Conservation (phyloP, 192 early-diverging fungal species). For the Haplosporangium gracile region DNA sequence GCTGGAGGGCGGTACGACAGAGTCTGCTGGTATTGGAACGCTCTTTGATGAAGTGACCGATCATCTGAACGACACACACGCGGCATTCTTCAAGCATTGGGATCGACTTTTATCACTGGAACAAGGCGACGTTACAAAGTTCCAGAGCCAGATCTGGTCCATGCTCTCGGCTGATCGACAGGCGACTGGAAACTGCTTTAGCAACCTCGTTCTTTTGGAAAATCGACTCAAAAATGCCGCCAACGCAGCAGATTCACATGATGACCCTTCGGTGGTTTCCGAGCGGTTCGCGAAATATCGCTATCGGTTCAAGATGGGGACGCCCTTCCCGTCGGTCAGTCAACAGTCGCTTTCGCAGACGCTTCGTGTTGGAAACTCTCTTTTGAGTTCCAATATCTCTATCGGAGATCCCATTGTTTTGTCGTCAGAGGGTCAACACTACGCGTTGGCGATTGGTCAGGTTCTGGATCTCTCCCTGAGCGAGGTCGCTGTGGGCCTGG, state of each 20-base stretch:
- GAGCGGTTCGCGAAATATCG: conserved; percentile 20
- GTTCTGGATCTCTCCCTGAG: conserved; percentile 66
- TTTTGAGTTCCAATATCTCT: conserved; percentile 64
- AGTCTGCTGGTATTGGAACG: conserved; percentile 67
- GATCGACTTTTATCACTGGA: conserved; percentile 79
- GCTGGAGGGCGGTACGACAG: conserved; percentile 74
- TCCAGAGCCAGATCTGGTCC: conserved; percentile 80
- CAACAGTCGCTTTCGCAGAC: conserved; percentile 36
- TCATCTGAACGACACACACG: conserved; percentile 70
- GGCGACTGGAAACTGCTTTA: conserved; percentile 42
- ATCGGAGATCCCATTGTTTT: conserved; percentile 87
- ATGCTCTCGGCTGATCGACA: conserved; percentile 66
- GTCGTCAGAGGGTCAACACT: conserved; percentile 80
- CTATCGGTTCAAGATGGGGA: conserved; percentile 29
- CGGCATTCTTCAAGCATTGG: conserved; percentile 86
- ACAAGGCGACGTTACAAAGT: conserved; percentile 74
- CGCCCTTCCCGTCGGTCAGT: neutral
- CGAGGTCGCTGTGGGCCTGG: conserved; percentile 68
- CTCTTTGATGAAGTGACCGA: conserved; percentile 74
- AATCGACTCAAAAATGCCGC: conserved; percentile 12
- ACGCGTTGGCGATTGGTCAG: conserved; percentile 83
- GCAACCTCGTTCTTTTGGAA: conserved; percentile 27
- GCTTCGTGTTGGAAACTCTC: conserved; percentile 24
- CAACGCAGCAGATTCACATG: conserved; percentile 12
- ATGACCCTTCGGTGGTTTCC: conserved; percentile 1